These are phyloP conservation scores for Fusarium sororula DNA, from an alignment of 2,329 filamentous ascomycete genomes.

Conservation along the genomic window DNA sequence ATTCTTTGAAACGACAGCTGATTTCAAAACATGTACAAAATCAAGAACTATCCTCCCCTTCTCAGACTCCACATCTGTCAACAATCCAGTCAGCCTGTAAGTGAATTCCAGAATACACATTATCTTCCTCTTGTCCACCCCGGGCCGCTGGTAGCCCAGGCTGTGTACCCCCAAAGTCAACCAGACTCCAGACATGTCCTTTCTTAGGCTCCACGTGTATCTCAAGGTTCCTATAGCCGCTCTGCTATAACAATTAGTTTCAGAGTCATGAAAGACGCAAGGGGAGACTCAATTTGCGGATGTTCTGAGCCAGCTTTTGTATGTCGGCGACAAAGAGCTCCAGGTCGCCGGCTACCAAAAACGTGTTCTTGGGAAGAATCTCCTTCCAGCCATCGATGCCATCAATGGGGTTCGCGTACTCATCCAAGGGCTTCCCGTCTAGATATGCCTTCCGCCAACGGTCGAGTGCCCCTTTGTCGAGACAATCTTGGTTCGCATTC, in stretches of 20 bases:
- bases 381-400: not conserved
- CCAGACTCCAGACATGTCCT: not conserved
- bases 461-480: not conserved
- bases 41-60: accelerated
- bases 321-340: not conserved
- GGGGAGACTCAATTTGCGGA: not conserved
- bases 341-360: not conserved
- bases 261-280: accelerated
- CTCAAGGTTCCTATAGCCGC: not conserved
- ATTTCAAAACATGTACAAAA: too few relatives aligned
- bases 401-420: not conserved
- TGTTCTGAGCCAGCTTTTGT: not conserved
- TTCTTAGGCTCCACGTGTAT: not conserved
- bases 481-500: not conserved
- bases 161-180: not conserved
- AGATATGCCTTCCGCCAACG: not conserved
- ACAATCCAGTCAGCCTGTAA: not conserved
- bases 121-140: not conserved
- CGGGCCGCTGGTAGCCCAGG: not conserved
- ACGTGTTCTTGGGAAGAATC: not conserved
- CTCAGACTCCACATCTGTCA: not conserved
- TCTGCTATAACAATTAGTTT: not conserved
- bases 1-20: accelerated
- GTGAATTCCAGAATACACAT: not conserved
- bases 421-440: not conserved